phyloP scores from a whole-genome alignment of 2,329 filamentous ascomycete species.

The Botrytis elliptica region DNA sequence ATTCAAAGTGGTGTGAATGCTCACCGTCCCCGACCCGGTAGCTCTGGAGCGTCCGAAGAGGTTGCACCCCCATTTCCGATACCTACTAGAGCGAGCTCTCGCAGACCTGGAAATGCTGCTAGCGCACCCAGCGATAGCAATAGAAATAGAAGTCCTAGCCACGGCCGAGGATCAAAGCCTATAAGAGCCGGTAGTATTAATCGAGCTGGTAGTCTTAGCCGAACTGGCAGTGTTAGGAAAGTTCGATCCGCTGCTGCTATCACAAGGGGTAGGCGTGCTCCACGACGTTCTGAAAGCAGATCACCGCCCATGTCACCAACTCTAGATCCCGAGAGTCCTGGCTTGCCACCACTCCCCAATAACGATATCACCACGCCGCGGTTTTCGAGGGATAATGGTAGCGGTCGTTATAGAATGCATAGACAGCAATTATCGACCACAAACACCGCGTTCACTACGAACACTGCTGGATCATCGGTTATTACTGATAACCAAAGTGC shows the following conservation, averaged over 20 bases:
- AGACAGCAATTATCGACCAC: slow-evolving; percentile 60
- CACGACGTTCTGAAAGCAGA: slow-evolving; percentile 52
- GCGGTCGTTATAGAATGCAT: slow-evolving; percentile 47
- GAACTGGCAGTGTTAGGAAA: slow-evolving; percentile 67
- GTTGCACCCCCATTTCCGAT: slow-evolving; percentile 84
- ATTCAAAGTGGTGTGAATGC: slow-evolving; percentile 75
- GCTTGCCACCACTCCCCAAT: slow-evolving; percentile 68
- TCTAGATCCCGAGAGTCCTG: slow-evolving; percentile 66
- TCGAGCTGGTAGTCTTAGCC: slow-evolving; percentile 62
- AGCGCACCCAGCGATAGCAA: slow-evolving; percentile 70
- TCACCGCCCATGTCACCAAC: slow-evolving; percentile 67
- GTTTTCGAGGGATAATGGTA: slow-evolving; percentile 43
- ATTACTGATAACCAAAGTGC: neutral
- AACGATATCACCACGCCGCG: slow-evolving; percentile 68
- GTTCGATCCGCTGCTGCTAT: slow-evolving; percentile 79
- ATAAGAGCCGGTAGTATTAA: slow-evolving; percentile 63
- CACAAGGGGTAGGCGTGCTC: slow-evolving; percentile 50
- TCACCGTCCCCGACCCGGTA: slow-evolving; percentile 63
- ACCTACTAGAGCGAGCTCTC: slow-evolving; percentile 82
- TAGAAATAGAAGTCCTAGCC: slow-evolving; percentile 74
- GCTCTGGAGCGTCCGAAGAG: slow-evolving; percentile 61
- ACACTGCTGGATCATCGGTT: slow-evolving; percentile 28
- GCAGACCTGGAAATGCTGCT: slow-evolving; percentile 64
- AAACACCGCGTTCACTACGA: slow-evolving; percentile 45
- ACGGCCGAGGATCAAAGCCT: slow-evolving; percentile 51